Evolutionary conservation across 257 asterid species (phyloP), one percentile per base, ranked within the genome.

Genomic region (Schizonepeta tenuifolia): DNA sequence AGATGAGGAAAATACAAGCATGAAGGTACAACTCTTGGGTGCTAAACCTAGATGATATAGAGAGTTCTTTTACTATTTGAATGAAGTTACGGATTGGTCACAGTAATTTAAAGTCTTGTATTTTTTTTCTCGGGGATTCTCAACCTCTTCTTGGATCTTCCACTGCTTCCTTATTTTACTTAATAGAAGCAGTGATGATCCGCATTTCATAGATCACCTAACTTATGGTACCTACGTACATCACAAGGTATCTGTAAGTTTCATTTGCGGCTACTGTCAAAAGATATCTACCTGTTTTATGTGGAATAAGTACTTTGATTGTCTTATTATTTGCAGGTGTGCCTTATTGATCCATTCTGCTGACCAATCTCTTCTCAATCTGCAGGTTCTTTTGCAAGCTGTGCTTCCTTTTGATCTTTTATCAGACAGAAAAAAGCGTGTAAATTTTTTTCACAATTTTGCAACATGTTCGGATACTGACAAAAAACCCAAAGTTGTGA

Each of bases 401-500:
- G 98, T 94, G 65, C 90, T 91, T 58, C 98, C 98, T 60, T 94
- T 94, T 84, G 97, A 94, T 81, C 86, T 94, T 69, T 78, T 88
- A 73, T 72, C 76, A 70, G 97, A 94, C 77, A 81, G 88, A 64
- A 94, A 87, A 75, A 91, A 86, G 80, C 97, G 97, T 55, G 69
- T 75, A 43, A 78, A 41, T 56, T 91, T 86, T 82, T 83, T 75
- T 76, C 83, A 86, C 61, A 86, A 84, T 78, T 87, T 84, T 50
- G 83, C 78, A 41, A 75, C 79, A 78, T 80, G 83, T 77, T 81
- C 85, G 51, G 90, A 86, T 64, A 70, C 57, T 24, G 80, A 72
- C 28, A 77, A 75, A 62, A 82, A 77, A 66, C 96, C 96, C 18
- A 86, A 91, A 82, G 91, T 94, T 71, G 91, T 94, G 79, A 88